Conservation (phyloP, 176 grass and related monocot species). For the Saccharum officinarum region DNA sequence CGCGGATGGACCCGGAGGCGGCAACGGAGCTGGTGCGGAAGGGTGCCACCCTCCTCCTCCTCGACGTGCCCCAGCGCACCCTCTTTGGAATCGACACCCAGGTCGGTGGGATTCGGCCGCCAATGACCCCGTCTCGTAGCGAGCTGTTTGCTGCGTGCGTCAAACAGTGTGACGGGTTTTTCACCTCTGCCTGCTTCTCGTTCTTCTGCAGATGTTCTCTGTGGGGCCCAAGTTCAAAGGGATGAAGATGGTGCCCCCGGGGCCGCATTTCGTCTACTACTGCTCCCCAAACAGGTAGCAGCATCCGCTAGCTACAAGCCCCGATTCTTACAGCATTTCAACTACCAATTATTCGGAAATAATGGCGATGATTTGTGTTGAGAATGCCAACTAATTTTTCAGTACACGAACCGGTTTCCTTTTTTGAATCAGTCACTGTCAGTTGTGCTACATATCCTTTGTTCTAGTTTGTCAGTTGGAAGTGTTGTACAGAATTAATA, state of each 20-base stretch:
- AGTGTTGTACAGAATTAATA: neutral
- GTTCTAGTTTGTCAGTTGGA: neutral
- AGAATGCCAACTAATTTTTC: neutral
- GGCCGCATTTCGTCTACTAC: slow-evolving; percentile 79
- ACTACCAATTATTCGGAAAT: neutral
- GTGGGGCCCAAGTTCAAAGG: slow-evolving; percentile 79
- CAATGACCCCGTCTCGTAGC: neutral
- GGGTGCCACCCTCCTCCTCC: slow-evolving; percentile 72
- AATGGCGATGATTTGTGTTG: neutral
- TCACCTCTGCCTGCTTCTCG: neutral
- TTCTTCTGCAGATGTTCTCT: slow-evolving; percentile 67
- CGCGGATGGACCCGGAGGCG: slow-evolving; percentile 55
- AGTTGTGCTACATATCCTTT: neutral
- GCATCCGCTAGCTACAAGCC: neutral
- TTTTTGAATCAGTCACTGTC: neutral
- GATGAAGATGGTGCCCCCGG: slow-evolving; percentile 87
- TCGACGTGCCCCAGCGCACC: slow-evolving; percentile 77
- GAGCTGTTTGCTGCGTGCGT: neutral
- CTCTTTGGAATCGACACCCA: slow-evolving; percentile 84
- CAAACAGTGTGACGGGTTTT: neutral
- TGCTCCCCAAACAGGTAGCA: slow-evolving; percentile 73
- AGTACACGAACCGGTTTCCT: neutral
- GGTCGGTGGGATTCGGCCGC: slow-evolving; percentile 23
- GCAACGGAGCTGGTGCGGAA: slow-evolving; percentile 74
- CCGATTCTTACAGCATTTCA: neutral